Percentiles rank a stretch among this genome's conserved stretches.
Evolutionary conservation across 768 basidiomycete genomes (phyloP).

Genomic region (Lanmaoa rubissima): DNA sequence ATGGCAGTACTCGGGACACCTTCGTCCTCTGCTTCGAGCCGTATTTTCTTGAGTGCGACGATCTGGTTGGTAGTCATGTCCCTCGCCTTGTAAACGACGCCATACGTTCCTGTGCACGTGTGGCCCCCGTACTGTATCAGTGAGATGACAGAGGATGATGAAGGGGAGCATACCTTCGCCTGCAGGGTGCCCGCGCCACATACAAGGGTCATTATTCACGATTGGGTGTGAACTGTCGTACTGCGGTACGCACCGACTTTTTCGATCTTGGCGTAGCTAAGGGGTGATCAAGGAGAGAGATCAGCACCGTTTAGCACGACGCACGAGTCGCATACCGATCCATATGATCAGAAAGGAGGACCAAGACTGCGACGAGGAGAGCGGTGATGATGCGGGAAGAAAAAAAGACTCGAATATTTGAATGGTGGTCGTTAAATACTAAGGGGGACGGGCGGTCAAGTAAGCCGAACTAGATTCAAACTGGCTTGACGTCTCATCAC

Average conservation of each 20-base stretch:
- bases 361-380: background rate
- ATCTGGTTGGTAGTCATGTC: slow-evolving; percentile 76
- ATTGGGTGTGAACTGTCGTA: slow-evolving; percentile 1
- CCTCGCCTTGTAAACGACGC: slow-evolving; percentile 96
- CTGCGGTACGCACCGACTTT: slow-evolving; percentile 82
- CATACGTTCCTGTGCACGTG: slow-evolving; percentile 78
- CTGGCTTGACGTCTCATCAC: slow-evolving; percentile 8
- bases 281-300: slow-evolving; percentile 22
- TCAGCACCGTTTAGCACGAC: slow-evolving; percentile 17
- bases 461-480: slow-evolving; percentile 19
- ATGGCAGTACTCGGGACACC: slow-evolving; percentile 98
- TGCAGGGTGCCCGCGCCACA: slow-evolving; percentile 25
- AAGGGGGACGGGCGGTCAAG: slow-evolving; percentile 2
- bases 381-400: slow-evolving; percentile 9
- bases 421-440: slow-evolving; percentile 18
- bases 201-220: slow-evolving; percentile 16
- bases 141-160: background rate
- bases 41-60: slow-evolving; percentile 98
- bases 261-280: slow-evolving; percentile 94
- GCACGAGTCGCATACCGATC: slow-evolving; percentile 31
- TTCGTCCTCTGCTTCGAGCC: slow-evolving; percentile 97
- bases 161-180: slow-evolving; percentile 40
- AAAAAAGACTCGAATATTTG: slow-evolving; percentile 2
- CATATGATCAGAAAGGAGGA: slow-evolving; percentile 19
- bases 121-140: slow-evolving; percentile 5